Evolutionary conservation across 2,329 filamentous ascomycete species (phyloP).

Genomic region (Calonectria honghensis): DNA sequence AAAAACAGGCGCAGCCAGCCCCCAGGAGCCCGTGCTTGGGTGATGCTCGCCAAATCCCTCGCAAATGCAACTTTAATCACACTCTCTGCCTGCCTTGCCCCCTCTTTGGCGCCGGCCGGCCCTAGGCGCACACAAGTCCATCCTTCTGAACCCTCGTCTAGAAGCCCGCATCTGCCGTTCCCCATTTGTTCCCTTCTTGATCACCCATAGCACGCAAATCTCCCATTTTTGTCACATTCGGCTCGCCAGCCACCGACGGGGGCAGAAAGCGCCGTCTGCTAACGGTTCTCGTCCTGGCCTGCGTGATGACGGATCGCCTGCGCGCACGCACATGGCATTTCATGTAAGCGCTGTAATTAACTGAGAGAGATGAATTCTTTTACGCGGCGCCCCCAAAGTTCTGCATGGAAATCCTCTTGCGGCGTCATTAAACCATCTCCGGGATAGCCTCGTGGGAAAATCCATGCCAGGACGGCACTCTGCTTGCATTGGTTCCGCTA

Average conservation of each 20-base stretch:
- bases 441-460: background rate
- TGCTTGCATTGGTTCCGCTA: background rate
- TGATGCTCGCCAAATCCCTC: background rate
- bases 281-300: background rate
- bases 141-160: slow-evolving; percentile 9
- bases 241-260: slow-evolving; percentile 9
- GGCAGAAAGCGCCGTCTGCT: background rate
- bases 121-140: background rate
- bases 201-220: background rate
- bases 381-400: background rate
- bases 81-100: background rate
- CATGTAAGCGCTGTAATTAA: no score
- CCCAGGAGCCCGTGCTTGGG: background rate
- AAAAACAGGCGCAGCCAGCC: background rate
- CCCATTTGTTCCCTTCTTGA: background rate
- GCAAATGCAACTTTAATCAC: slow-evolving; percentile 12
- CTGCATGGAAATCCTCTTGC: slow-evolving; percentile 1
- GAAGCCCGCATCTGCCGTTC: background rate
- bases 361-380: background rate
- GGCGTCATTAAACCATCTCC: background rate
- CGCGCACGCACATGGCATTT: slow-evolving; percentile 4
- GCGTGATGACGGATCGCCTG: background rate
- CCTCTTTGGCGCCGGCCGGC: background rate
- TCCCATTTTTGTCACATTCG: background rate
- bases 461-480: background rate